phyloP scores from a whole-genome alignment of 2,329 filamentous ascomycete genomes.

The Sporothrix protearum region DNA sequence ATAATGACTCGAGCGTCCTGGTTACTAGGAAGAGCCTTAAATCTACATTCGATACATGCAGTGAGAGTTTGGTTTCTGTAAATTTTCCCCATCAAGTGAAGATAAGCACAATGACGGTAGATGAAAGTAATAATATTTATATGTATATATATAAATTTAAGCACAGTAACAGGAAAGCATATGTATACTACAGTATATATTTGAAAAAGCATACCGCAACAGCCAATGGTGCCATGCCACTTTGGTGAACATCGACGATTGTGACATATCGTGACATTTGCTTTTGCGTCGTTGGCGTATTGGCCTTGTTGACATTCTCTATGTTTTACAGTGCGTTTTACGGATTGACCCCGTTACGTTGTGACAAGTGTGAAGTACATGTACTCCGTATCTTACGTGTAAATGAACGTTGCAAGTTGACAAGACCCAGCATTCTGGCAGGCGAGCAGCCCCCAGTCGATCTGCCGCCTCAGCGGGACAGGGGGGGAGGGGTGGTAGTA shows the following conservation, averaged over 20 bases:
- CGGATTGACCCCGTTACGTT: neutral
- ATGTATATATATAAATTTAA: neutral
- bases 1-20: too few relatives aligned
- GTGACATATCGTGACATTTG: neutral
- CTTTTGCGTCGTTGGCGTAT: neutral
- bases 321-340: neutral
- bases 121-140: too few relatives aligned
- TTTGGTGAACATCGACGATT: neutral
- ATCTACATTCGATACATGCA: too few relatives aligned
- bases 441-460: conserved; percentile 28
- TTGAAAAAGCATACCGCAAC: too few relatives aligned
- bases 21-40: too few relatives aligned
- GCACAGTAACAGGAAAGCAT: too few relatives aligned
- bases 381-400: too few relatives aligned
- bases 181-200: neutral
- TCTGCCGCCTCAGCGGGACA: conserved; percentile 28
- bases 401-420: conserved; percentile 5
- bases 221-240: neutral
- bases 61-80: too few relatives aligned
- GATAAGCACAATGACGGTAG: too few relatives aligned
- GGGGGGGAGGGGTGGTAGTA: neutral
- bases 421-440: conserved; percentile 26
- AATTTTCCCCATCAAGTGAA: too few relatives aligned
- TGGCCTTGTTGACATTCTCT: neutral
- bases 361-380: neutral